A percentile compares a stretch with the other conserved stretches of the same genome.
Conservation (phyloP, 192 early-diverging fungal genomes). For the Backusella tuberculispora region DNA sequence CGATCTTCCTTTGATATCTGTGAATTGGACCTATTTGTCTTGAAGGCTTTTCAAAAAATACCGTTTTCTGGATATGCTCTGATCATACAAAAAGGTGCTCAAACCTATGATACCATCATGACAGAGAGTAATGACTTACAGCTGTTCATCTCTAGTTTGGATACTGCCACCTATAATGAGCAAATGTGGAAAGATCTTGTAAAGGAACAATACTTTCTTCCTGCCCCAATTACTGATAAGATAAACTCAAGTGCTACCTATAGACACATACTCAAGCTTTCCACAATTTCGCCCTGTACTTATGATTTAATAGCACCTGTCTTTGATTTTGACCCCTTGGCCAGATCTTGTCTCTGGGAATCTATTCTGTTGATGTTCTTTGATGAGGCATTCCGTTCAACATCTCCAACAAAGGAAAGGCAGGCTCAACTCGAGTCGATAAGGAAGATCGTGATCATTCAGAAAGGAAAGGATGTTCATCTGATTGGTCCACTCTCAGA, state of each 20-base stretch:
- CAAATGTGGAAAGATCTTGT: neutral
- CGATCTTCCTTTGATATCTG: conserved; percentile 6
- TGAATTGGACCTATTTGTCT: neutral
- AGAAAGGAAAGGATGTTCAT: neutral
- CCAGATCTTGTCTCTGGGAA: conserved; percentile 7
- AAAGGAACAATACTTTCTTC: neutral
- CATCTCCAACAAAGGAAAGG: neutral
- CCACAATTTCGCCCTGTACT: neutral
- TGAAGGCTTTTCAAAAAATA: neutral
- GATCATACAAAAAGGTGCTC: neutral
- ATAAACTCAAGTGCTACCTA: neutral
- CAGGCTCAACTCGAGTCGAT: conserved; percentile 6
- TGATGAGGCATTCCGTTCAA: conserved; percentile 9
- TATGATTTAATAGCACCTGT: conserved; percentile 8
- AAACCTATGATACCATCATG: neutral
- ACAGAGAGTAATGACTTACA: neutral
- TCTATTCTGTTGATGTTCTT: conserved; percentile 3
- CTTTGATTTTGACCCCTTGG: conserved; percentile 16
- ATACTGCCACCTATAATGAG: neutral
- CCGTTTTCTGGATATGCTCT: conserved; percentile 6
- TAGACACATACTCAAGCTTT: conserved; percentile 6
- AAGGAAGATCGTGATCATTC: neutral
- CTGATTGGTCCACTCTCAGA: conserved; percentile 13
- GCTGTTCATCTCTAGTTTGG: neutral
- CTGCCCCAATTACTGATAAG: conserved; percentile 6